phyloP scores from a whole-genome alignment of 139 green algal genomes.

The Haematococcus sp. region DNA sequence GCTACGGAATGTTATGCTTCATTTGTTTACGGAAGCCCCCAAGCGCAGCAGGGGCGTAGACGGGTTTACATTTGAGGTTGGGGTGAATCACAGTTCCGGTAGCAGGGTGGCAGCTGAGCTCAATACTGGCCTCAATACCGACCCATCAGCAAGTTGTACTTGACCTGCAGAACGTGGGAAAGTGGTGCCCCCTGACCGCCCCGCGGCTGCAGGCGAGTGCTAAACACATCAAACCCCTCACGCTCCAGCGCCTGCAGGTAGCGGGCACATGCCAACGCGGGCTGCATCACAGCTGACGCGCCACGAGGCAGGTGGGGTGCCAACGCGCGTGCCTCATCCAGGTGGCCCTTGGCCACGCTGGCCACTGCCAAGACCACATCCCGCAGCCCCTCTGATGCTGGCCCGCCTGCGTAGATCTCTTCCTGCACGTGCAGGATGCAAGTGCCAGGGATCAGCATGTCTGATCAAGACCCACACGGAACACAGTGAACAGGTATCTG shows the following conservation, averaged over 20 bases:
- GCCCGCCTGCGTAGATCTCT: conserved; percentile 37
- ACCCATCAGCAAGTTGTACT: conserved; percentile 50
- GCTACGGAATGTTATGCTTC: too few relatives aligned
- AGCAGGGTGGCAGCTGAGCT: too few relatives aligned
- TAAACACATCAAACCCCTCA: conserved; percentile 64
- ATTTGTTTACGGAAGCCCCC: too few relatives aligned
- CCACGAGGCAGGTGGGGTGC: conserved; percentile 7
- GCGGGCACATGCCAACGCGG: conserved; percentile 36
- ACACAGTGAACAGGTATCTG: too few relatives aligned
- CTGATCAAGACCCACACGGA: too few relatives aligned
- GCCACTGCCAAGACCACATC: conserved; percentile 61
- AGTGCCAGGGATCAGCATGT: too few relatives aligned
- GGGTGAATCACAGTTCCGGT: too few relatives aligned
- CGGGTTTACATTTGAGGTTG: too few relatives aligned
- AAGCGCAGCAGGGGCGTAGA: too few relatives aligned
- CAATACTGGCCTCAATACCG: too few relatives aligned
- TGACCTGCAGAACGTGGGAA: conserved; percentile 58
- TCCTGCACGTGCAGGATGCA: conserved; percentile 18
- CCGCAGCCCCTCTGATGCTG: conserved; percentile 39
- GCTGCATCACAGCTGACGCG: conserved; percentile 51
- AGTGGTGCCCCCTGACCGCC: conserved; percentile 44
- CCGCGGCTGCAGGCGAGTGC: conserved; percentile 27
- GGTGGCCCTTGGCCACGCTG: conserved; percentile 55
- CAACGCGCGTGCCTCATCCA: conserved; percentile 61
- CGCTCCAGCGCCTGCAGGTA: conserved; percentile 68